Evolutionary conservation across 176 grass and related monocot genomes (phyloP), one percentile per base, ranked within the genome.

Genomic region (Oryza glumipatula): DNA sequence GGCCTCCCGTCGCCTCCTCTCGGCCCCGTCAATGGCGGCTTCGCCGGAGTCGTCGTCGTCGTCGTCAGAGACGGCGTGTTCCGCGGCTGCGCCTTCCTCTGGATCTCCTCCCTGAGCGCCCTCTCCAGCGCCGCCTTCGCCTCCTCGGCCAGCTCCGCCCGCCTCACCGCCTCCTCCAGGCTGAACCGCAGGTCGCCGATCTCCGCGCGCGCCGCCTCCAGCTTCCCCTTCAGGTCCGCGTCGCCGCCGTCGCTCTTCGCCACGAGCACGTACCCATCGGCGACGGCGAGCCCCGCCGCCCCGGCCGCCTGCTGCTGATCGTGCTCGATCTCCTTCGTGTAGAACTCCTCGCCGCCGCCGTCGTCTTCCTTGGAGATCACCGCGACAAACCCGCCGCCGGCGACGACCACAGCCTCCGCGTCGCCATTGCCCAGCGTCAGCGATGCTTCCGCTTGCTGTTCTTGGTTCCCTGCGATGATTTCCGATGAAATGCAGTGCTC

Each of bases 61-160:
- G 82, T 48, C 24, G 51, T n/a, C 12, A 5, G 0, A 2, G 35
- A 38, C 15, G 65, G 74, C 74, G 38, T 36, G 23, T 79, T 10
- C 28, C 17, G 68, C 32, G 11, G 26, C 58, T 52, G 67, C 26
- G 67, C 46, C 86, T 84, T 85, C 79, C 15, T 28, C 48, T 73
- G n/a, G 22, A 83, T 84, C 80, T 86, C 85, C 30, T 87, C 78
- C 86, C 63, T 63, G 32, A 91, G 80, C 69, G 86, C 80, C 51
- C 82, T 77, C 64, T 91, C 89, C 46, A 94, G 68, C 82, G 86
- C 89, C 52, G 76, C 80, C 74, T 91, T 91, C 28, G 86, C 86
- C 70, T 91, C 82, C 89, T 94, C 92, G 2, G 92, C 92, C 36
- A 86, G 60, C 67, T 86, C 92, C 4, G 83, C 80, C 64, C 86